A percentile compares a stretch with the other conserved stretches of the same genome.
Conservation (phyloP, 73 alveolate genomes). For the Loxodes magnus region DNA sequence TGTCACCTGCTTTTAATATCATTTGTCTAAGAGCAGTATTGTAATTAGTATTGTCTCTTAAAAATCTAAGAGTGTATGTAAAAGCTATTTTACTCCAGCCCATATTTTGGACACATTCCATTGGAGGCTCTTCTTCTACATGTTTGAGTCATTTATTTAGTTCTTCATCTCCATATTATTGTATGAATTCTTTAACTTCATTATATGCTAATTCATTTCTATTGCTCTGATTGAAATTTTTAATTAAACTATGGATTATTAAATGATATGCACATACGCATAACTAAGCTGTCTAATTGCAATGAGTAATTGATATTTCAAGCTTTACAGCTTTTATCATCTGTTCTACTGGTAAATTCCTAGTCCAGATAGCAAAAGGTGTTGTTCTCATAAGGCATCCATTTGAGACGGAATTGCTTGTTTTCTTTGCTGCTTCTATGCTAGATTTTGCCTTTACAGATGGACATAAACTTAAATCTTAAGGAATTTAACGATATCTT, state of each 20-base stretch:
- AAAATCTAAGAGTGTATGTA: slow-evolving; percentile 2
- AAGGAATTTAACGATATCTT: too few relatives aligned
- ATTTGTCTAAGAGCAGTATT: slow-evolving; percentile 3
- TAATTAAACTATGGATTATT: slow-evolving; percentile 10
- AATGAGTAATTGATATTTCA: slow-evolving; percentile 22
- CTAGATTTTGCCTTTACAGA: too few relatives aligned
- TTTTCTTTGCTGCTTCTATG: slow-evolving; percentile 1
- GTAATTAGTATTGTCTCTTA: not conserved
- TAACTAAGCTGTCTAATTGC: slow-evolving; percentile 7
- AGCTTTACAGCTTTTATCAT: slow-evolving; percentile 15
- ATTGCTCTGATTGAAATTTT: slow-evolving; percentile 6
- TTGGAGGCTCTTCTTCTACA: not conserved
- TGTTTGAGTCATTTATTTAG: not conserved
- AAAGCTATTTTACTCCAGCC: slow-evolving; percentile 33
- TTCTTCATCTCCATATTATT: not conserved
- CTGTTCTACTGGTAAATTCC: slow-evolving; percentile 12
- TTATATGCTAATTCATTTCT: slow-evolving; percentile 8
- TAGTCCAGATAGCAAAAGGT: slow-evolving; percentile 38
- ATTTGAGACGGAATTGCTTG: slow-evolving; percentile 26
- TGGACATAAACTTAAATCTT: too few relatives aligned
- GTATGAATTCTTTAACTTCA: slow-evolving; percentile 2
- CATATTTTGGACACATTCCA: not conserved
- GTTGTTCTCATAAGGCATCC: slow-evolving; percentile 55
- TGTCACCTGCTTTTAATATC: slow-evolving; percentile 44
- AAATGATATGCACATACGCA: slow-evolving; percentile 14